These are phyloP conservation scores for Exophiala bonariae DNA, from an alignment of 2,329 filamentous ascomycete genomes.

Conservation along the genomic window DNA sequence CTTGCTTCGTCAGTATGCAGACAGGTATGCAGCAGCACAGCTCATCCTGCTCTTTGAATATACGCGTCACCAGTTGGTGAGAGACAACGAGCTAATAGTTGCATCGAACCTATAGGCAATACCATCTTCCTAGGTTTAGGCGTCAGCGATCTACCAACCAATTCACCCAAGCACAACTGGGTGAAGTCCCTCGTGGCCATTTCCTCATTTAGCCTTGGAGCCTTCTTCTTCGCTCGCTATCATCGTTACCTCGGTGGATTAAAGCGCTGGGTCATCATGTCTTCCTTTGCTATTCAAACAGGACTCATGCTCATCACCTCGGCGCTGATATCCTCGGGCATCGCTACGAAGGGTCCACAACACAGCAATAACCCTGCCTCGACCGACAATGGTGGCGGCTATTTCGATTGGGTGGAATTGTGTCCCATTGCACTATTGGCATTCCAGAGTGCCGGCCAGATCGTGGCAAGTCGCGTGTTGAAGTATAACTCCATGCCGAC, in stretches of 20 bases:
- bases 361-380: neutral
- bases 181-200: constrained; percentile 36
- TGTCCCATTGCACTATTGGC: constrained; percentile 38
- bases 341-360: neutral
- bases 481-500: constrained; percentile 43
- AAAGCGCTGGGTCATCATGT: constrained; percentile 38
- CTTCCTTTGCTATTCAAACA: constrained; percentile 39
- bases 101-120: constrained; percentile 40
- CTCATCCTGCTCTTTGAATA: constrained; percentile 1
- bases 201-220: constrained; percentile 34
- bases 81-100: neutral
- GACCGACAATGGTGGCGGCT: neutral
- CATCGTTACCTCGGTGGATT: constrained; percentile 33
- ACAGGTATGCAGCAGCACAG: constrained; percentile 37
- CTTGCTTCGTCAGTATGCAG: constrained; percentile 47
- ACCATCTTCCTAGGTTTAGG: constrained; percentile 42
- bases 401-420: constrained; percentile 15
- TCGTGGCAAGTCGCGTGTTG: constrained; percentile 35
- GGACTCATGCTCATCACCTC: constrained; percentile 31
- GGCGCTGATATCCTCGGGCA: constrained; percentile 9
- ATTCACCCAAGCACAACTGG: constrained; percentile 30
- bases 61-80: neutral
- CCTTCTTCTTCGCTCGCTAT: constrained; percentile 36
- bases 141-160: constrained; percentile 35
- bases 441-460: constrained; percentile 42